These are phyloP conservation scores for Candida vaughaniae DNA, from an alignment of 805 yeast species.

Conservation along the genomic window DNA sequence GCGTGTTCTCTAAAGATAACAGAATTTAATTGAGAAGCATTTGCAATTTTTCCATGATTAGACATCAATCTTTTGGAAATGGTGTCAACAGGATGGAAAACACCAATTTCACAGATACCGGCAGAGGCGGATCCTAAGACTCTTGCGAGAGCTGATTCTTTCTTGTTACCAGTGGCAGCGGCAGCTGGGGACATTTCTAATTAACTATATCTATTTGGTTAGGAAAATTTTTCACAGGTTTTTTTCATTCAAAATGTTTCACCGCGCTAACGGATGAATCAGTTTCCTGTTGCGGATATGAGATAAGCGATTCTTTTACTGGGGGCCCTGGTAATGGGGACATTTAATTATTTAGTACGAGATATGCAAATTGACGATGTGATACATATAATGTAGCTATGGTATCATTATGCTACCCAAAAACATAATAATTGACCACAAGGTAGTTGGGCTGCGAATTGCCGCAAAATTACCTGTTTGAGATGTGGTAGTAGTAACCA, in stretches of 20 bases:
- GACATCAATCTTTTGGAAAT: constrained; percentile 94
- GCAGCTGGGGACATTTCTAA: constrained; percentile 38
- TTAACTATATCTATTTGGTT: background rate
- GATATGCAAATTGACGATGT: too few relatives aligned
- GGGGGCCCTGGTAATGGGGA: too few relatives aligned
- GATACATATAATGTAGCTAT: too few relatives aligned
- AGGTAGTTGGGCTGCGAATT: background rate
- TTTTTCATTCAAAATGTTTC: constrained; percentile 3
- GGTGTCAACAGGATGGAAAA: constrained; percentile 98
- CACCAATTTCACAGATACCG: constrained; percentile 93
- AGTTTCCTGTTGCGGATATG: constrained; percentile 5
- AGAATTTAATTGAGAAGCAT: constrained; percentile 65
- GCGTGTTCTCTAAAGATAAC: constrained; percentile 89
- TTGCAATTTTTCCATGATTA: constrained; percentile 67
- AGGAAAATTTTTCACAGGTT: constrained; percentile 9
- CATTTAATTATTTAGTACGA: too few relatives aligned
- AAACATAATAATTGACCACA: background rate
- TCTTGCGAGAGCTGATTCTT: constrained; percentile 86
- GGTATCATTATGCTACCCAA: too few relatives aligned
- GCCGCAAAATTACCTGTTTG: constrained; percentile 1
- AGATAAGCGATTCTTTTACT: too few relatives aligned
- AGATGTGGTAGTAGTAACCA: background rate
- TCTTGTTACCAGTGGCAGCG: constrained; percentile 43
- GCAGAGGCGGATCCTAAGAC: constrained; percentile 98
- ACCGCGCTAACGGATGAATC: constrained; percentile 12